Percentiles rank a stretch among this genome's conserved stretches.
Conservation (phyloP, 176 grass and related monocot species). For the Oryza glumipatula region DNA sequence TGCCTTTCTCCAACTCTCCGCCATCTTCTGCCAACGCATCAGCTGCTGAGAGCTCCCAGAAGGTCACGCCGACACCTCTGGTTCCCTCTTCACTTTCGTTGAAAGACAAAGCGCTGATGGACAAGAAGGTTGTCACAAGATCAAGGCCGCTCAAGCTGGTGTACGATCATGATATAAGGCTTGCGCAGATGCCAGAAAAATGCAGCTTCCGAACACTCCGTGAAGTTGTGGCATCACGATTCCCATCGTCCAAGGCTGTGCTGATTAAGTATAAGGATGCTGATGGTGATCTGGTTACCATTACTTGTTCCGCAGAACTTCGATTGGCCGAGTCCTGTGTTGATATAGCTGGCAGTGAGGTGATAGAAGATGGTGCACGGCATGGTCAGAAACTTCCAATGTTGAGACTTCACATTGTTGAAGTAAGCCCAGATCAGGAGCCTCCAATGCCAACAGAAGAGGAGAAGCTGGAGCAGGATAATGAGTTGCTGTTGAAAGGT, state of each 20-base stretch:
- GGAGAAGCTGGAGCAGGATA: slow-evolving; percentile 58
- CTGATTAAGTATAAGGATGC: slow-evolving; percentile 93
- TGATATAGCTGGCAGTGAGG: slow-evolving; percentile 34
- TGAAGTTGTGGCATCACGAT: slow-evolving; percentile 69
- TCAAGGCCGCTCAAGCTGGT: slow-evolving; percentile 92
- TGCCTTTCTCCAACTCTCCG: slow-evolving; percentile 43
- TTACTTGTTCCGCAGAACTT: slow-evolving; percentile 73
- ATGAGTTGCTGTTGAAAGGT: slow-evolving; percentile 51
- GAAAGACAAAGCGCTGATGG: slow-evolving; percentile 12
- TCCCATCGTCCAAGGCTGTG: slow-evolving; percentile 88
- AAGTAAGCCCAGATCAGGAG: slow-evolving; percentile 85
- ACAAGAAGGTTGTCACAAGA: slow-evolving; percentile 42
- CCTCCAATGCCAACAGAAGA: slow-evolving; percentile 61
- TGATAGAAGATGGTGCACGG: slow-evolving; percentile 35
- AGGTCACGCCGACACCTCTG: background rate
- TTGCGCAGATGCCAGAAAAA: slow-evolving; percentile 73
- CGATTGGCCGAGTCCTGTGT: slow-evolving; percentile 72
- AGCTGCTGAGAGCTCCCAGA: slow-evolving; percentile 27
- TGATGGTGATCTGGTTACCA: slow-evolving; percentile 91
- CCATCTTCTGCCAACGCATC: slow-evolving; percentile 50
- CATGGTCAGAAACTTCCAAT: slow-evolving; percentile 52
- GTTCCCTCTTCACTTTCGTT: slow-evolving; percentile 23
- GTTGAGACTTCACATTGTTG: slow-evolving; percentile 81
- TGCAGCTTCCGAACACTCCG: slow-evolving; percentile 67
- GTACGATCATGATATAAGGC: slow-evolving; percentile 94